Conservation (phyloP, 1,284 basidiomycete genomes). For the Austroboletus olivaceoglutinosus region DNA sequence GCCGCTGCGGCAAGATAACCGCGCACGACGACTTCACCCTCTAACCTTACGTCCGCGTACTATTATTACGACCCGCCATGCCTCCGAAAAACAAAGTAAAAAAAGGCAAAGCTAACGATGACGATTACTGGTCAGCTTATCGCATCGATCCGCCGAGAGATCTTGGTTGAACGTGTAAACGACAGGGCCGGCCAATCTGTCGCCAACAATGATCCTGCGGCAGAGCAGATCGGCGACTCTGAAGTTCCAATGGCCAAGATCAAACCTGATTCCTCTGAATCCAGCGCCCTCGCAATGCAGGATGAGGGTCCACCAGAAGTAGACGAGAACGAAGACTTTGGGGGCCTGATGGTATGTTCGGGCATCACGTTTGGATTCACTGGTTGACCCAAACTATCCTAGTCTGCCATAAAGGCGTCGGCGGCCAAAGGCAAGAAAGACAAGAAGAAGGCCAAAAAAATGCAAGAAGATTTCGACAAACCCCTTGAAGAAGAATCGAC, state of each 20-base stretch:
- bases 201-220: conserved; percentile 40
- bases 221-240: conserved; percentile 39
- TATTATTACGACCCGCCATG: conserved; percentile 45
- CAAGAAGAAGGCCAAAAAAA: conserved; percentile 62
- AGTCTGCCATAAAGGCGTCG: conserved; percentile 61
- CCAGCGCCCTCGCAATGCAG: conserved; percentile 49
- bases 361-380: not conserved
- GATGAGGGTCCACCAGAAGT: conserved; percentile 48
- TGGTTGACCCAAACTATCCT: conserved; percentile 8
- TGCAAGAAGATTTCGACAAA: conserved; percentile 31
- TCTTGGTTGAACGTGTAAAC: conserved; percentile 9
- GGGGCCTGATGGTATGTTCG: conserved; percentile 77
- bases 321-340: conserved; percentile 73
- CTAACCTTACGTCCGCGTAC: not conserved
- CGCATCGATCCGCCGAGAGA: conserved; percentile 12
- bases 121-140: conserved; percentile 72
- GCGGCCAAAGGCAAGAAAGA: conserved; percentile 58
- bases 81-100: conserved; percentile 87
- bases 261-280: conserved; percentile 48
- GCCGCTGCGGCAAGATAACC: conserved; percentile 21
- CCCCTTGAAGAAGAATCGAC: conserved; percentile 33
- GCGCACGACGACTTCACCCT: not conserved
- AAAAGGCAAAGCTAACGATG: conserved; percentile 82
- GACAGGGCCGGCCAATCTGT: conserved; percentile 63
- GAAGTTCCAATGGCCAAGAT: conserved; percentile 37